These are phyloP conservation scores for Blastomyces gilchristii DNA, from an alignment of 2,329 filamentous ascomycete species.

Conservation along the genomic window DNA sequence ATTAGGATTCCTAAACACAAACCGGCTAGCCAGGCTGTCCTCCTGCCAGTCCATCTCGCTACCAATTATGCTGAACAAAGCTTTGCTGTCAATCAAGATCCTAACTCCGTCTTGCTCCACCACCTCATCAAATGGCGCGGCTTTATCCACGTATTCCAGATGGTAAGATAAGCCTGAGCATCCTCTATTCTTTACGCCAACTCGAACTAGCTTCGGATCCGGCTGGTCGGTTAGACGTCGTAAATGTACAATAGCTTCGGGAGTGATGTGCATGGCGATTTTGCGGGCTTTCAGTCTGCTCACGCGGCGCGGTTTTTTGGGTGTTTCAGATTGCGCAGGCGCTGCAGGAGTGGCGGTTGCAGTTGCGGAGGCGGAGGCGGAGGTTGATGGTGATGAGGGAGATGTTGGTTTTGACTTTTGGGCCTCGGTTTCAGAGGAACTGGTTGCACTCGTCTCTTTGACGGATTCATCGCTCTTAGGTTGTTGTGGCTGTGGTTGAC, in stretches of 20 bases:
- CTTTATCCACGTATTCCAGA: constrained; percentile 88
- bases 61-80: constrained; percentile 93
- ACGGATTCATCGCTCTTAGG: constrained; percentile 16
- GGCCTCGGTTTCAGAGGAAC: constrained; percentile 52
- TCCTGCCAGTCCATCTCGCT: constrained; percentile 99
- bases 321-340: constrained; percentile 28
- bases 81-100: constrained; percentile 94
- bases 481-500: constrained; percentile 23
- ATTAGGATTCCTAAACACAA: constrained; percentile 94
- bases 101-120: constrained; percentile 95
- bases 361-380: neutral
- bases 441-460: constrained; percentile 31
- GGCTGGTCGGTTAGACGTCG: constrained; percentile 69
- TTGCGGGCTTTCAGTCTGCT: constrained; percentile 70
- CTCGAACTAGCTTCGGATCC: constrained; percentile 82
- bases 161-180: constrained; percentile 92
- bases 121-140: constrained; percentile 76
- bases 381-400: constrained; percentile 8
- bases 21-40: constrained; percentile 83
- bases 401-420: constrained; percentile 51
- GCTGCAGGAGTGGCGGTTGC: constrained; percentile 21
- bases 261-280: constrained; percentile 79
- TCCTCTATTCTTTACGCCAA: constrained; percentile 86
- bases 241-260: constrained; percentile 68
- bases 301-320: constrained; percentile 46